phyloP scores from a whole-genome alignment of 2,329 filamentous ascomycete species.

The Ascochyta clinopodiicola region DNA sequence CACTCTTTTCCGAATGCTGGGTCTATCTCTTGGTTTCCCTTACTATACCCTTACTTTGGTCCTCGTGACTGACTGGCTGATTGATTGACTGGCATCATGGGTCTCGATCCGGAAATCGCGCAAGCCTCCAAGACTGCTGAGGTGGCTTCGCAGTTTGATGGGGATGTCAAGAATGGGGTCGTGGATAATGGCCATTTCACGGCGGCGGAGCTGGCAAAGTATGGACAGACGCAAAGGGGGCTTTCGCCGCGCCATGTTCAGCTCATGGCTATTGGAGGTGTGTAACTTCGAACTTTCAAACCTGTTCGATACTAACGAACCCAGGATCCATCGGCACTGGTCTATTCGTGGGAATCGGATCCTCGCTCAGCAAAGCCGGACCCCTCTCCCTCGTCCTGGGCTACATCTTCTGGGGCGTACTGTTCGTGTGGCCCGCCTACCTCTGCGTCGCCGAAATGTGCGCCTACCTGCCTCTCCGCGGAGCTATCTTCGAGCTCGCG shows the following conservation, averaged over 20 bases:
- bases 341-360: constrained; percentile 68
- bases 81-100: background rate
- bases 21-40: too few relatives aligned
- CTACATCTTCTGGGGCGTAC: constrained; percentile 63
- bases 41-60: too few relatives aligned
- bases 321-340: constrained; percentile 73
- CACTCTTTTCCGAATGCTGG: too few relatives aligned
- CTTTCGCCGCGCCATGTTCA: constrained; percentile 58
- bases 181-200: constrained; percentile 16
- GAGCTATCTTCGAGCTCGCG: constrained; percentile 80
- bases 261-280: constrained; percentile 66
- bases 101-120: constrained; percentile 13
- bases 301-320: background rate
- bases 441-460: constrained; percentile 86
- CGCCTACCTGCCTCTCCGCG: constrained; percentile 75
- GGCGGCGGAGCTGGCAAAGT: constrained; percentile 15
- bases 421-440: constrained; percentile 36
- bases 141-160: constrained; percentile 5
- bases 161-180: constrained; percentile 8
- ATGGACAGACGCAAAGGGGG: constrained; percentile 42
- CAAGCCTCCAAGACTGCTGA: constrained; percentile 1
- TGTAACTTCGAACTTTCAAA: background rate
- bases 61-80: background rate
- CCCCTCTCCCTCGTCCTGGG: constrained; percentile 71
- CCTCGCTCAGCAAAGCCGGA: constrained; percentile 53